Evolutionary conservation across 1,284 basidiomycete species (phyloP).

Genomic region (Golubevia sp.): DNA sequence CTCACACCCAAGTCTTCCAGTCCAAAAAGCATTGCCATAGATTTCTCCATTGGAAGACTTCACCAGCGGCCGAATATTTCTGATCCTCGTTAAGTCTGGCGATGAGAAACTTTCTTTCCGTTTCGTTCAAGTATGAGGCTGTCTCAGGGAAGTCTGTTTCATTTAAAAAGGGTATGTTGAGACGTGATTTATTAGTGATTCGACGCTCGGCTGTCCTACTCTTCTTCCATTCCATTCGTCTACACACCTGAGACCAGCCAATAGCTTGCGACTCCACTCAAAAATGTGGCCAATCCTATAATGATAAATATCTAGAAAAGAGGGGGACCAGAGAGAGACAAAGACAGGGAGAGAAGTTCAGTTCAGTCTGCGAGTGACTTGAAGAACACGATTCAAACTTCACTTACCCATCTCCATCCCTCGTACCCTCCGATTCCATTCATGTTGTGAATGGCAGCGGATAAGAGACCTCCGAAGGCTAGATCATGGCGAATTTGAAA

Average conservation of each 20-base stretch:
- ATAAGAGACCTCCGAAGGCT: constrained; percentile 61
- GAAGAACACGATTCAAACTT: too few relatives aligned
- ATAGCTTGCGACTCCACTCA: constrained; percentile 18
- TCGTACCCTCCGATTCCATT: constrained; percentile 55
- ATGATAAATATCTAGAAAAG: constrained; percentile 23
- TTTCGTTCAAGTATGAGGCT: constrained; percentile 13
- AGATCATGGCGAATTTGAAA: too few relatives aligned
- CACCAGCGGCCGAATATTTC: constrained; percentile 34
- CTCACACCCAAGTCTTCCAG: constrained; percentile 31
- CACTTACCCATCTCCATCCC: constrained; percentile 59
- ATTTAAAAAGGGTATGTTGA: too few relatives aligned
- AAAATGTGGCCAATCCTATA: constrained; percentile 19
- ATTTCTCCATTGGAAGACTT: constrained; percentile 26
- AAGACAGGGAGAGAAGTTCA: background rate
- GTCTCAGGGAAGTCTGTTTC: background rate
- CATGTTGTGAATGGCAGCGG: constrained; percentile 62
- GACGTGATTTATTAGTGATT: too few relatives aligned
- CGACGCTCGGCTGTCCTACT: too few relatives aligned
- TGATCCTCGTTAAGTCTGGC: constrained; percentile 32
- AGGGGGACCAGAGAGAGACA: constrained; percentile 10
- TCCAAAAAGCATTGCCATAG: constrained; percentile 18
- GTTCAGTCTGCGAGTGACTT: constrained; percentile 63
- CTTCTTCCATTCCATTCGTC: too few relatives aligned
- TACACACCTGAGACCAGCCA: constrained; percentile 23
- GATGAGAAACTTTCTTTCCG: constrained; percentile 25